A percentile compares a stretch with the other conserved stretches of the same genome.
Evolutionary conservation across 495 filamentous ascomycete genomes (phyloP).

Genomic region (Penicillium cinerascens): DNA sequence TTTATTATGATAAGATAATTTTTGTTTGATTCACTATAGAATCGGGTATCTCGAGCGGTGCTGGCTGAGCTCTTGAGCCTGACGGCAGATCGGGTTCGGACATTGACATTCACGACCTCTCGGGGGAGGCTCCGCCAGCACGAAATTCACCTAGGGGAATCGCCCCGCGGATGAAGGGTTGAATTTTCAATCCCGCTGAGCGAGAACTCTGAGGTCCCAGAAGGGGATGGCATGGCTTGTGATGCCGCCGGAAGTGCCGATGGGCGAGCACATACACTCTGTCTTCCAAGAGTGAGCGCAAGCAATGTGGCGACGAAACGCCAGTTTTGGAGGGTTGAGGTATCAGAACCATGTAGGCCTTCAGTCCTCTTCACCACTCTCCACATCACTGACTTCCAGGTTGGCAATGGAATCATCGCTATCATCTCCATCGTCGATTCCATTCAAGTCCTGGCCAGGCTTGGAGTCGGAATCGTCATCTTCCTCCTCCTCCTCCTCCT

Average conservation of each 20-base stretch:
- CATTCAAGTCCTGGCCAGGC: slow-evolving; percentile 37
- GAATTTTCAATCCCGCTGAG: background rate
- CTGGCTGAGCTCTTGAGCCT: background rate
- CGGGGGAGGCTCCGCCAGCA: background rate
- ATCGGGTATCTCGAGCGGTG: background rate
- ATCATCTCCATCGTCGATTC: slow-evolving; percentile 32
- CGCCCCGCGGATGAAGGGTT: background rate
- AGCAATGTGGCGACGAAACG: background rate
- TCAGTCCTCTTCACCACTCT: slow-evolving; percentile 45
- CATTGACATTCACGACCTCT: background rate
- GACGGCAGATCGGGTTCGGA: background rate
- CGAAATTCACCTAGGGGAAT: background rate
- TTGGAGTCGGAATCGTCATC: slow-evolving; percentile 22
- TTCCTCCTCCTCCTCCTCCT: slow-evolving; percentile 8
- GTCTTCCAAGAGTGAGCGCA: slow-evolving; percentile 10
- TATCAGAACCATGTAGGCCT: background rate
- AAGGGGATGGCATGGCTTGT: background rate
- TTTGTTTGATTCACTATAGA: background rate
- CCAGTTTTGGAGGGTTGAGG: background rate
- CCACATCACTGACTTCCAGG: slow-evolving; percentile 42
- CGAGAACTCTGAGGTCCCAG: background rate
- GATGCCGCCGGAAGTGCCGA: slow-evolving; percentile 8
- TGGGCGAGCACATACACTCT: slow-evolving; percentile 12
- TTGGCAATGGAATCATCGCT: slow-evolving; percentile 42
- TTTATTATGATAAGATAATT: background rate